Evolutionary conservation across 1,139 yeast genomes (phyloP).

Genomic region (Kodamaea sp.): DNA sequence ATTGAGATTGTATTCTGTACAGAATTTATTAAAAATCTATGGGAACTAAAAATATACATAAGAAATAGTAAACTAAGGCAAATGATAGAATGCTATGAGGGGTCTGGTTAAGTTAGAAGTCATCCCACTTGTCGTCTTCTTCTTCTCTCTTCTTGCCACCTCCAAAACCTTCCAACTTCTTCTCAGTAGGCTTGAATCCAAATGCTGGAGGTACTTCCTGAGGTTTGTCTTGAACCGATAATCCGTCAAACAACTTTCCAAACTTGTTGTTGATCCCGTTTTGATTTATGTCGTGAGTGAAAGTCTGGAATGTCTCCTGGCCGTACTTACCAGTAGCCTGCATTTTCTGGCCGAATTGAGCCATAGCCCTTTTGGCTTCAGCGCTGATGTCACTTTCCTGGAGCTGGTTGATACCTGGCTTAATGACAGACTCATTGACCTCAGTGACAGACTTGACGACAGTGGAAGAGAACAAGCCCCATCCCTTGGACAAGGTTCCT

Average conservation of each 20-base stretch:
- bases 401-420: slow-evolving; percentile 81
- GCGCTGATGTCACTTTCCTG: slow-evolving; percentile 76
- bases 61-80: neutral
- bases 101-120: too few relatives aligned
- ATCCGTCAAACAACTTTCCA: slow-evolving; percentile 54
- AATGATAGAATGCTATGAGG: too few relatives aligned
- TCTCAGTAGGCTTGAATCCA: slow-evolving; percentile 67
- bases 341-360: slow-evolving; percentile 92
- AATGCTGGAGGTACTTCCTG: slow-evolving; percentile 62
- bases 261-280: slow-evolving; percentile 40
- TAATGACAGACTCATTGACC: slow-evolving; percentile 84
- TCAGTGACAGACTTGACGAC: slow-evolving; percentile 82
- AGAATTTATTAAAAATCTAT: too few relatives aligned
- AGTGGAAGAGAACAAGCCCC: slow-evolving; percentile 87
- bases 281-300: slow-evolving; percentile 50
- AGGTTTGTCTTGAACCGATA: slow-evolving; percentile 22
- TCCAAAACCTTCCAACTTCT: slow-evolving; percentile 53
- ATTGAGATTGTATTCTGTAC: too few relatives aligned
- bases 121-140: slow-evolving; percentile 48
- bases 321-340: slow-evolving; percentile 84
- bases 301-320: slow-evolving; percentile 61
- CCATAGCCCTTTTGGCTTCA: slow-evolving; percentile 88
- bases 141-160: slow-evolving; percentile 35
- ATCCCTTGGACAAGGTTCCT: slow-evolving; percentile 86
- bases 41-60: neutral